Evolutionary conservation across 2,329 filamentous ascomycete genomes (phyloP).

Genomic region (Verticillium nonalfalfae): DNA sequence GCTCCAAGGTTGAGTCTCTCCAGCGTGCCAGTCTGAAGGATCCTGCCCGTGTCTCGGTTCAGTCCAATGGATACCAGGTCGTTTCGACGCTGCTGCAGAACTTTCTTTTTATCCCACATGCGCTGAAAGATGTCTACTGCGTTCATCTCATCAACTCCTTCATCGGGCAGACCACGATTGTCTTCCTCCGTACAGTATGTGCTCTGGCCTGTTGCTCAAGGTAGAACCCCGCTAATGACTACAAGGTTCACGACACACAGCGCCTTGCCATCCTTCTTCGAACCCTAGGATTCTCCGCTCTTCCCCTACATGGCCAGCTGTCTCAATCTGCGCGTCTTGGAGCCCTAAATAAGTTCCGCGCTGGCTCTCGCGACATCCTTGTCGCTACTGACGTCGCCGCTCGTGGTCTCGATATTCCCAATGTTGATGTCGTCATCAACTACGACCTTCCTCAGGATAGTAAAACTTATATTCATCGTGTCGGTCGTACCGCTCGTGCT

Average conservation of each 20-base stretch:
- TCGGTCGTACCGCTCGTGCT: conserved; percentile 81
- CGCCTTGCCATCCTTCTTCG: conserved; percentile 78
- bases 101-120: conserved; percentile 80
- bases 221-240: not conserved
- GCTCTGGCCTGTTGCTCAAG: not conserved
- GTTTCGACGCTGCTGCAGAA: conserved; percentile 83
- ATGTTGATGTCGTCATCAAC: conserved; percentile 84
- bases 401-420: conserved; percentile 85
- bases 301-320: conserved; percentile 88
- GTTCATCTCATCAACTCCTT: conserved; percentile 83
- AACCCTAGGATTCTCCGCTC: conserved; percentile 79
- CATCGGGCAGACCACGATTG: conserved; percentile 76
- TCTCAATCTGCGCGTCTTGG: conserved; percentile 82
- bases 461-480: conserved; percentile 87
- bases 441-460: conserved; percentile 77
- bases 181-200: conserved; percentile 81
- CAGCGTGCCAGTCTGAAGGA: conserved; percentile 85
- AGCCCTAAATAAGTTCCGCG: conserved; percentile 83
- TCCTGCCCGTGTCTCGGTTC: conserved; percentile 65
- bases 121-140: conserved; percentile 84
- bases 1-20: conserved; percentile 84
- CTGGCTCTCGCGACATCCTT: conserved; percentile 74
- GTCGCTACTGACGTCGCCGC: conserved; percentile 93
- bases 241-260: conserved; percentile 65
- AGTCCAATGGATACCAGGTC: conserved; percentile 69